Conservation (phyloP, 2,329 filamentous ascomycete species). For the Diplodia sapinea region DNA sequence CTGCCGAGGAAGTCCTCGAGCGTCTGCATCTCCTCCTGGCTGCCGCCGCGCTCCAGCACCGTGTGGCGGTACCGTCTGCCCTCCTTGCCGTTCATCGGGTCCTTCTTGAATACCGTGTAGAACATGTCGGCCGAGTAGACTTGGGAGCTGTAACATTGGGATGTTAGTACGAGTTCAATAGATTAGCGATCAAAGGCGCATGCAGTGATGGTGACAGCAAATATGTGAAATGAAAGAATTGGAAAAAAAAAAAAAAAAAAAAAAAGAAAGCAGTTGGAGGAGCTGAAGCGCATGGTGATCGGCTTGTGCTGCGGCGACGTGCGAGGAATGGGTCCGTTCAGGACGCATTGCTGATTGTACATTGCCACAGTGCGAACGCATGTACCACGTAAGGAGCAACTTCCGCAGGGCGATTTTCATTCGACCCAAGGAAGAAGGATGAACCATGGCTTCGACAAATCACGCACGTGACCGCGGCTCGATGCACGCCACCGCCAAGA, state of each 20-base stretch:
- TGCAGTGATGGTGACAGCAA: background rate
- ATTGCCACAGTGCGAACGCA: background rate
- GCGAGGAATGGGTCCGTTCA: background rate
- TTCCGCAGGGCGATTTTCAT: background rate
- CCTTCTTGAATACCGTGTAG: slow-evolving; percentile 75
- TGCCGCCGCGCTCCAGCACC: slow-evolving; percentile 77
- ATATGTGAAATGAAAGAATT: background rate
- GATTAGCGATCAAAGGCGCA: no score
- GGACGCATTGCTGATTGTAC: background rate
- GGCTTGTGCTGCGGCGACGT: background rate
- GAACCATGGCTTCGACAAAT: background rate
- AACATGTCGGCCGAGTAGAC: slow-evolving; percentile 90
- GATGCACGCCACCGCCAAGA: slow-evolving; percentile 5
- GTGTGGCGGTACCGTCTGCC: slow-evolving; percentile 78
- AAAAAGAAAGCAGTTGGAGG: background rate
- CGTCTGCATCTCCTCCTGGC: slow-evolving; percentile 80
- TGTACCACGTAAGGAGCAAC: background rate
- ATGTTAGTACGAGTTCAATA: no score
- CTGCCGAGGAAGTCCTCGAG: slow-evolving; percentile 79
- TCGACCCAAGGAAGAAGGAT: background rate
- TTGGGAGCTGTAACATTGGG: slow-evolving; percentile 59
- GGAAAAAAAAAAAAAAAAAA: no score
- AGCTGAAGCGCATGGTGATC: background rate
- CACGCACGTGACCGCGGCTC: background rate
- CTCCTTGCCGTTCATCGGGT: slow-evolving; percentile 77